Base-by-base conservation (phyloP, 768 basidiomycete species). In the Naganishia randhawae region DNA sequence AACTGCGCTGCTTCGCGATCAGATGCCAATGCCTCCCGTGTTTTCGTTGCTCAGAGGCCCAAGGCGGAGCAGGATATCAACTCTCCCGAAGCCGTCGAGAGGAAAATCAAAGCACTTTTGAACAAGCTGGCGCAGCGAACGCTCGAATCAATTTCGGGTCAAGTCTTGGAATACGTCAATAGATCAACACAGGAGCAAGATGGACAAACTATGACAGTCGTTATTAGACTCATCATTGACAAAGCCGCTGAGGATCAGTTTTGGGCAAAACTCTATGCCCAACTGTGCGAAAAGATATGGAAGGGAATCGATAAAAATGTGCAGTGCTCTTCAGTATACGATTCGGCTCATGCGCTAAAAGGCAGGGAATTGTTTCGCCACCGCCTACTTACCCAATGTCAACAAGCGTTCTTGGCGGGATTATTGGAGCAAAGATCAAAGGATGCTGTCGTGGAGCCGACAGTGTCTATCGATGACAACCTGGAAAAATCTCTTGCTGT, bases 231-330 rank as follows among this genome's bases (percentile, higher is more conserved):
- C 61, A 90, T 97, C 31, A 96, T 95, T 79, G 94, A 95, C 80
- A 96, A 94, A 84, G 93, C 93, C 11, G 95, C 91, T 3, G 93
- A 96, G 78, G 94, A 96, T 79, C 91, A 91, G 41, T 86, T 88
- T 6, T 94, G 91, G 89, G 93, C 91, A 2, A 89, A 91, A 83
- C 96, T 97, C 91, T 96, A 98, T 79, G 95, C 95, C 32, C 88
- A 90, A 37, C 83, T 98, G 45, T 97, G 94, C 78, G 84, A 91
- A 72, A 90, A 91, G 85, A 89, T 96, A 87, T 91, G 94, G 89
- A 91, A 93, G 81, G 86, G 86, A 76, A 90, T 97, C 78, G 91
- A 97, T 6, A 88, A 88, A 73, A 93, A 97, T 76, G 90, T 92
- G 68, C 87, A 88, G 10, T 89, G 95, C 81, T 86, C 84, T 82